Percentiles rank a stretch among this genome's conserved stretches.
Evolutionary conservation across 805 yeast genomes (phyloP).

Genomic region (Schwanniomyces vanrijiae): DNA sequence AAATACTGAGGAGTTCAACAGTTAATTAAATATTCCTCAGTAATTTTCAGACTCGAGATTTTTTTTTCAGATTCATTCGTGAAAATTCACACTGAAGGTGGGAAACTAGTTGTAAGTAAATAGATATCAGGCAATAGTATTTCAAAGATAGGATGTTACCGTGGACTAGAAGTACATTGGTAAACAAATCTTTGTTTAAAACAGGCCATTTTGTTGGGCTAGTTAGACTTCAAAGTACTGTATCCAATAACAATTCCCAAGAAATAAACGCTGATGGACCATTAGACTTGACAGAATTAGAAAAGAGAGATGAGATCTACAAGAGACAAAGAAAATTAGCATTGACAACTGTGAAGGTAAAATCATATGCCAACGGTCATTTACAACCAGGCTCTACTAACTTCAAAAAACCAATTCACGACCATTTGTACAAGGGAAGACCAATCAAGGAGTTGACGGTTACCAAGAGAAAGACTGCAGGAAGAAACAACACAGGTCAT

Average conservation of each 20-base stretch:
- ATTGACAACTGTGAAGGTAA: conserved; percentile 68
- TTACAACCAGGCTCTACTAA: conserved; percentile 86
- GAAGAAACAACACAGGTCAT: conserved; percentile 85
- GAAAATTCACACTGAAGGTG: neutral
- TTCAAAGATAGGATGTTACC: conserved; percentile 7
- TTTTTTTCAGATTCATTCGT: neutral
- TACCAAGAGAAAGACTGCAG: conserved; percentile 70
- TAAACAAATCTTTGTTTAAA: conserved; percentile 1
- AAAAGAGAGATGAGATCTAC: conserved; percentile 71
- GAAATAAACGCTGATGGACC: neutral
- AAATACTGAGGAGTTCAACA: neutral
- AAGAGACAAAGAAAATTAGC: conserved; percentile 72
- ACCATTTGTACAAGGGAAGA: conserved; percentile 81
- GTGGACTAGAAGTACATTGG: conserved; percentile 10
- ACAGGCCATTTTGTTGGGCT: conserved; percentile 2
- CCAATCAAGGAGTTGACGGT: conserved; percentile 77
- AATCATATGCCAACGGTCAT: conserved; percentile 66
- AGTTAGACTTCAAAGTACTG: conserved; percentile 12
- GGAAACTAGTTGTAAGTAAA: neutral
- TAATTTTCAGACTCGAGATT: neutral
- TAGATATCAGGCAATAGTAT: neutral
- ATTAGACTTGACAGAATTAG: conserved; percentile 66
- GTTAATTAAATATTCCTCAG: neutral
- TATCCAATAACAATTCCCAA: neutral
- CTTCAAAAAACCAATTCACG: conserved; percentile 84